Percentiles rank a stretch among this genome's conserved stretches.
Evolutionary conservation across 805 yeast genomes (phyloP).

Genomic region (Saccharomyces jurei): DNA sequence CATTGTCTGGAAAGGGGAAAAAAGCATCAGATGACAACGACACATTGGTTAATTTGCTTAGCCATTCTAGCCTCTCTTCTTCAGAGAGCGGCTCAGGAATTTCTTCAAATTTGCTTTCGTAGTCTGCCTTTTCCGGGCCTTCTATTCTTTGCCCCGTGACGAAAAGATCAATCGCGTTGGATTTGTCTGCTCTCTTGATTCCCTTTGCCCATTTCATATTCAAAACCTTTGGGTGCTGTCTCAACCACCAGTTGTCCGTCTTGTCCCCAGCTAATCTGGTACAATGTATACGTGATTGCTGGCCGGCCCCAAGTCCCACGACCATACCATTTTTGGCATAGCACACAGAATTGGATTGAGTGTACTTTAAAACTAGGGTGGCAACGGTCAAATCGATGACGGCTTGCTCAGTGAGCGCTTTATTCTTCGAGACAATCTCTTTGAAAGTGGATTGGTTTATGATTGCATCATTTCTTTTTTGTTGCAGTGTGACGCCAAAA

Average conservation of each 20-base stretch:
- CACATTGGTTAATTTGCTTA: conserved; percentile 68
- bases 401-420: conserved; percentile 84
- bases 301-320: conserved; percentile 98
- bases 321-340: conserved; percentile 99
- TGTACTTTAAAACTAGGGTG: conserved; percentile 92
- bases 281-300: conserved; percentile 98
- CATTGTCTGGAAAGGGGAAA: conserved; percentile 99
- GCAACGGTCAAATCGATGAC: conserved; percentile 91
- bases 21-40: conserved; percentile 95
- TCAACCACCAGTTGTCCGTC: conserved; percentile 99
- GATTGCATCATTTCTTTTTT: conserved; percentile 96
- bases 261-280: conserved; percentile 98
- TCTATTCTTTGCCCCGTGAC: conserved; percentile 86
- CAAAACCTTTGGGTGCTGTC: conserved; percentile 94
- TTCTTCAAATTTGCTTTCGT: conserved; percentile 77
- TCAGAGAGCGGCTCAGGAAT: conserved; percentile 77
- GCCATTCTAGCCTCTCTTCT: conserved; percentile 85
- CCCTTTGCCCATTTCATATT: conserved; percentile 97
- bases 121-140: conserved; percentile 91
- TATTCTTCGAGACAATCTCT: conserved; percentile 84
- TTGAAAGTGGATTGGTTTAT: conserved; percentile 84
- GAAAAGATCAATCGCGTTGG: conserved; percentile 91
- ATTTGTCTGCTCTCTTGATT: conserved; percentile 95
- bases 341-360: conserved; percentile 97
- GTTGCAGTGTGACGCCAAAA: conserved; percentile 90